phyloP scores from a whole-genome alignment of 441 rosid genomes.

The Melastoma candidum region DNA sequence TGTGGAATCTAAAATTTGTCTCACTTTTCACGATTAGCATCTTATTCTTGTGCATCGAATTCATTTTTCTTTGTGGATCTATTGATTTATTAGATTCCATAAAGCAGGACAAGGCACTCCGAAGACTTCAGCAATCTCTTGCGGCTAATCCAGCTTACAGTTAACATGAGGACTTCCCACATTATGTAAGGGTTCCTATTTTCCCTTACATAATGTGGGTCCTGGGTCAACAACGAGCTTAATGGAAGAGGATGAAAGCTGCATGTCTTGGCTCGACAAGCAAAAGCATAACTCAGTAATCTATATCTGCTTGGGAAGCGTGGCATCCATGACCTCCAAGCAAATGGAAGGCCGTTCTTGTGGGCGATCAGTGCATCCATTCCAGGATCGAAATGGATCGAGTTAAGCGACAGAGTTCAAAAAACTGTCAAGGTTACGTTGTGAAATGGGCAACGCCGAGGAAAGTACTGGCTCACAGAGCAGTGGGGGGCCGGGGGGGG shows the following conservation, averaged over 20 bases:
- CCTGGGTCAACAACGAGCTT: conserved; percentile 8
- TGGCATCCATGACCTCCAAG: conserved; percentile 16
- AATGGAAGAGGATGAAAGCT: conserved; percentile 14
- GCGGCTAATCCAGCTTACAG: not conserved
- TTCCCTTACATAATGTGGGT: conserved; percentile 12
- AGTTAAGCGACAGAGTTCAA: not conserved
- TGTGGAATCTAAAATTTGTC: no score
- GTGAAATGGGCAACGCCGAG: no score
- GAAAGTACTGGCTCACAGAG: no score
- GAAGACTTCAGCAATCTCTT: not conserved
- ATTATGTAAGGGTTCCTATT: not conserved
- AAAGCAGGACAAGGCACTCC: not conserved
- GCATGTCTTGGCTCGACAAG: conserved; percentile 23
- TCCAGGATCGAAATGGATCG: conserved; percentile 12
- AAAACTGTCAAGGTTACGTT: no score
- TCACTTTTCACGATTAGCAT: no score
- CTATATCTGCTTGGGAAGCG: conserved; percentile 24
- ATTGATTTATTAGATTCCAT: conserved; percentile 1
- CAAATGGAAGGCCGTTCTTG: conserved; percentile 22
- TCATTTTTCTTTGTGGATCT: not conserved
- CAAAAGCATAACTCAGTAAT: conserved; percentile 19
- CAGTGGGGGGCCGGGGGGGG: no score
- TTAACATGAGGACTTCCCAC: not conserved
- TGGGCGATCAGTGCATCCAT: conserved; percentile 21
- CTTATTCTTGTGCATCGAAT: not conserved